These are phyloP conservation scores for Geotrichum siamense DNA, from an alignment of 1,139 yeast species.

Conservation along the genomic window DNA sequence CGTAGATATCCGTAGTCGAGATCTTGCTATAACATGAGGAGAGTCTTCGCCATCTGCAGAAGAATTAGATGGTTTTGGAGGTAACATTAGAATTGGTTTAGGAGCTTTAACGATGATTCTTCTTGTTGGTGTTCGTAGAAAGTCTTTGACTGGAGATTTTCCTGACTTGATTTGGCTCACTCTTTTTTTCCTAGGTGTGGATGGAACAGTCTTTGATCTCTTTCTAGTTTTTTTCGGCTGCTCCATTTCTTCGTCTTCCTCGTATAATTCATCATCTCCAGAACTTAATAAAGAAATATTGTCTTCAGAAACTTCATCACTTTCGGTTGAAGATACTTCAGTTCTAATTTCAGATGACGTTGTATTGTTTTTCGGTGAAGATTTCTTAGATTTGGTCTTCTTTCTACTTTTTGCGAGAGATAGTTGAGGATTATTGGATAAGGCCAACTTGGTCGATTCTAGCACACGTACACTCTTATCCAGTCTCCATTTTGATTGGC, in stretches of 20 bases:
- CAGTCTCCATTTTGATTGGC: too few species aligned
- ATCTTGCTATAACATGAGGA: conserved; percentile 38
- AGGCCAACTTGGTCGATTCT: neutral
- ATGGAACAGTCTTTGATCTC: conserved; percentile 7
- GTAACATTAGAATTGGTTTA: conserved; percentile 2
- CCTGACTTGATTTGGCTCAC: conserved; percentile 2
- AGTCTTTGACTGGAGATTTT: conserved; percentile 14
- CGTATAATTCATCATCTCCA: neutral
- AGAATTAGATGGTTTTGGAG: neutral
- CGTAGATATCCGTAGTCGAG: conserved; percentile 57
- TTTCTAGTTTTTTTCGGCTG: conserved; percentile 2
- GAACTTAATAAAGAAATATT: too few species aligned
- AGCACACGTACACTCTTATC: too few species aligned
- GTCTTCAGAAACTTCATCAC: neutral
- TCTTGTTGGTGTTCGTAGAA: conserved; percentile 15
- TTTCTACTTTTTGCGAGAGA: neutral
- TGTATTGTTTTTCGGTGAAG: neutral
- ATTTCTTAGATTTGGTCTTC: neutral
- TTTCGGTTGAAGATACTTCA: neutral
- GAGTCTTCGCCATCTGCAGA: neutral
- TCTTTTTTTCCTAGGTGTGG: conserved; percentile 11
- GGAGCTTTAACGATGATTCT: conserved; percentile 14
- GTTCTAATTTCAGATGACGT: neutral
- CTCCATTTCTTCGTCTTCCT: conserved; percentile 4
- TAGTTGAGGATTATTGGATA: neutral